Evolutionary conservation across 306 rosid species (phyloP), one percentile per base, ranked within the genome.

Genomic region (Fragaria nilgerrensis): DNA sequence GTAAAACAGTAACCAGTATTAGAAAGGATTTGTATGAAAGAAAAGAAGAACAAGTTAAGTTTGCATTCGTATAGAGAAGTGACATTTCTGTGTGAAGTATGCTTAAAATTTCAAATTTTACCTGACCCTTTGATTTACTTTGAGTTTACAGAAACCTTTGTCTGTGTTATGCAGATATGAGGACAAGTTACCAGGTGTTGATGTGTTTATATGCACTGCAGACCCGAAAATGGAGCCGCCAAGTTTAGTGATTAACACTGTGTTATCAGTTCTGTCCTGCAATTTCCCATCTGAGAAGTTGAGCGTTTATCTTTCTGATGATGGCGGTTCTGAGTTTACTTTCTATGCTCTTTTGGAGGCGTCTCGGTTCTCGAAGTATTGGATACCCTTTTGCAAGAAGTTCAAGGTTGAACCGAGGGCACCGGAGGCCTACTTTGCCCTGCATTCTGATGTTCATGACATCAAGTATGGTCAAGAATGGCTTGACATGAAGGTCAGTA

Each of bases 161-260:
- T 27, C 27, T 61, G 39, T 74, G 20, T 23, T 22, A 50, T 63
- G 44, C 81, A 92, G 95, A 77, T 88, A 78, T 14, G 86, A 84
- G 69, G 80, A 83, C 25, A 56, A 80, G 70, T 78, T 92, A 39
- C 90, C 91, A 1, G 71, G 29, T 2, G 83, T 88, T 25, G 97
- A 90, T 82, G 82, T 87, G 0, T 88, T 90, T 78, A 87, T 92
- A n/a, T 90, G 93, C 86, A 92, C 95, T 5, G 95, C 95, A 4
- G 97, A 92, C 75, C 93, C 91, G 19, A 76, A 1, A 45, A 29
- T 90, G 68, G 97, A 90, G 81, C 93, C 95, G n/a, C 95, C 97
- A 66, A 72, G 29, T 0, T 65, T 92, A 84, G 93, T 87, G 88
- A 79, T 92, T 14, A 92, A 75, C 86, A 92, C 93, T 11, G 79